Evolutionary conservation across 108 stramenopile species (phyloP).

Genomic region (Nitzschia sp.): DNA sequence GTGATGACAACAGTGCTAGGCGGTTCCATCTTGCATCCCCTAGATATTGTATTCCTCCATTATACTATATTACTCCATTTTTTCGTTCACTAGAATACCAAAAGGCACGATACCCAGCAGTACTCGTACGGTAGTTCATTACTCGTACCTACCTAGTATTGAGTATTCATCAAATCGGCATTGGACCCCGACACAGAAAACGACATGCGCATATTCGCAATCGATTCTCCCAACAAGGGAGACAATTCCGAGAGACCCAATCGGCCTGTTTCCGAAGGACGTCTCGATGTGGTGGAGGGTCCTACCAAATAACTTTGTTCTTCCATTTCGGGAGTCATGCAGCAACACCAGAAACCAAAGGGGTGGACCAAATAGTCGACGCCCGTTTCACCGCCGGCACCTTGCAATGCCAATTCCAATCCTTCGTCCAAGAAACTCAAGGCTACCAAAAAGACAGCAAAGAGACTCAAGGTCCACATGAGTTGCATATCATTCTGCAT

Average conservation of each 20-base stretch:
- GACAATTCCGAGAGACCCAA: constrained; percentile 33
- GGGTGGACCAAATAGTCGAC: constrained; percentile 60
- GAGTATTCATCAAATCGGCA: not conserved
- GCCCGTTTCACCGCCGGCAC: constrained; percentile 22
- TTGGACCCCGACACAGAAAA: not conserved
- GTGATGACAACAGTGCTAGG: no score
- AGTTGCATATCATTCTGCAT: constrained; percentile 73
- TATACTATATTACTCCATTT: no score
- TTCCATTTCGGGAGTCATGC: constrained; percentile 28
- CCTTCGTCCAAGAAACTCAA: constrained; percentile 78
- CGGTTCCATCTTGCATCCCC: no score
- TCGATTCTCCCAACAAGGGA: constrained; percentile 37
- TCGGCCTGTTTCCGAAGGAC: not conserved
- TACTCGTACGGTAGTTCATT: no score
- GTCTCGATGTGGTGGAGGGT: constrained; percentile 23
- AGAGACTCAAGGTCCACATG: constrained; percentile 53
- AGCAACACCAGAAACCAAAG: constrained; percentile 79
- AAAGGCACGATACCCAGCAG: no score
- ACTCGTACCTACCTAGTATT: no score
- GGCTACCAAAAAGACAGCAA: constrained; percentile 58
- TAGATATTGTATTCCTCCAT: no score
- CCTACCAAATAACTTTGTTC: constrained; percentile 12
- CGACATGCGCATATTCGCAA: constrained; percentile 35
- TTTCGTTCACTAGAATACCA: no score
- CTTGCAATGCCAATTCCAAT: constrained; percentile 66